Evolutionary conservation across 2,329 filamentous ascomycete genomes (phyloP), one percentile per base, ranked within the genome.

Genomic region (Verticillium dahliae): DNA sequence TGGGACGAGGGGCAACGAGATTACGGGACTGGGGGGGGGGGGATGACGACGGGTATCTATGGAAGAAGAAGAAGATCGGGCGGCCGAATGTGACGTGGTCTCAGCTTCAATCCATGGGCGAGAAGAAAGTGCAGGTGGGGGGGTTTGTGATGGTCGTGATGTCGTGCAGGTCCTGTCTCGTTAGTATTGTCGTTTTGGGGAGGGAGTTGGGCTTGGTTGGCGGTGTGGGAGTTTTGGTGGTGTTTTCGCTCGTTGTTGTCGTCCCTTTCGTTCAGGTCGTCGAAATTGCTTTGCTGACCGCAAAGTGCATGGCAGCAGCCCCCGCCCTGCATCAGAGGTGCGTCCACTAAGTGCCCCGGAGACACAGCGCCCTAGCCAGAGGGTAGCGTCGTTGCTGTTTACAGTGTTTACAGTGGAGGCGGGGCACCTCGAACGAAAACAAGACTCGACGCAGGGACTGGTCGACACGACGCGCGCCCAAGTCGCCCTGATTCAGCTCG

Each of bases 361-460:
- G 27, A 31, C 18, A 6, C 9, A 11, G 18, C 45, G 45, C n/a
- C 11, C 15, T n/a, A 6, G 14, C 39, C 6, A n/a, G 11, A n/a
- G 34, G 34, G 34, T 38, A 57, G 55, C 55, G 35, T 38, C 18
- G 56, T 58, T 58, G 41, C 58, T 59, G 58, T 59, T 59, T 59
- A 59, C 58, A 59, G 58, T 59, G 58, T 59, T 59, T 59, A 59
- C 58, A 59, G 58, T 59, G 58, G 58, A 34, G 15, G 31, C 41
- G 6, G 33, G 31, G 14, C n/a, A 22, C n/a, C 39, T n/a, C 27
- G 50, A 59, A 59, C 58, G 38, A 59, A 59, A 59, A 59, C 58
- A 59, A 59, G 39, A 31, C 33, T 37, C 55, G 37, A 31, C 57
- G 38, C 39, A 39, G 57, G 39, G 38, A 37, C n/a, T 35, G 33